A percentile compares a stretch with the other conserved stretches of the same genome.
Evolutionary conservation across 345 rosid species (phyloP).

Genomic region (Dovyalis caffra): DNA sequence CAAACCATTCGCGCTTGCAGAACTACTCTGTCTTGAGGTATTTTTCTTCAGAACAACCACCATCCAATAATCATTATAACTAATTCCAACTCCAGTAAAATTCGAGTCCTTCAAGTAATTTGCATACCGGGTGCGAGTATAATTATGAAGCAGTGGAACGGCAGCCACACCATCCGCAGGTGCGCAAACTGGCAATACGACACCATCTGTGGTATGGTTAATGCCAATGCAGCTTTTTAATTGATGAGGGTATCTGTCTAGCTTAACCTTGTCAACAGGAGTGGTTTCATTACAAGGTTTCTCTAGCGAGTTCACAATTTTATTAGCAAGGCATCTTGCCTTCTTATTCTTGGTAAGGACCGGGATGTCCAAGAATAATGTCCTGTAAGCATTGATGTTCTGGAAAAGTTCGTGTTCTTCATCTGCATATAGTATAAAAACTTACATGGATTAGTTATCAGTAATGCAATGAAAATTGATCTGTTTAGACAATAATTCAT

Average conservation of each 20-base stretch:
- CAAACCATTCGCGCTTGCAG: no score
- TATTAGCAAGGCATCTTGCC: conserved; percentile 59
- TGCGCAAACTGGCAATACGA: background rate
- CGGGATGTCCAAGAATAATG: conserved; percentile 34
- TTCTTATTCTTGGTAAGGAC: conserved; percentile 46
- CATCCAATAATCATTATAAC: conserved; percentile 73
- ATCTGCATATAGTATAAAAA: no score
- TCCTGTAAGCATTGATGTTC: conserved; percentile 65
- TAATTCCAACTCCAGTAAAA: conserved; percentile 56
- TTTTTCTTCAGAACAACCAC: conserved; percentile 53
- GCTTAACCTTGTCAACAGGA: background rate
- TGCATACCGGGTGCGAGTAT: conserved; percentile 49
- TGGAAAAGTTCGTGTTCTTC: conserved; percentile 58
- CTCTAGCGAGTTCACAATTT: conserved; percentile 43
- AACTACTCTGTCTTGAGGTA: background rate
- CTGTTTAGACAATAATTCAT: no score
- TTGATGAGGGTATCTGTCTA: background rate
- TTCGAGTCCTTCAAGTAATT: conserved; percentile 53
- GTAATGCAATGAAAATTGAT: no score
- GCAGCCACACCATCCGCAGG: background rate
- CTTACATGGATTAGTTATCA: no score
- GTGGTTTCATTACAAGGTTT: background rate
- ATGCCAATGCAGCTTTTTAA: background rate
- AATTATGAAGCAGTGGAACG: conserved; percentile 35
- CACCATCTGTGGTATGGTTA: background rate